Percentiles rank a stretch among this genome's conserved stretches.
These are phyloP conservation scores for Fragaria iinumae DNA, from an alignment of 306 rosid genomes.

Conservation along the genomic window DNA sequence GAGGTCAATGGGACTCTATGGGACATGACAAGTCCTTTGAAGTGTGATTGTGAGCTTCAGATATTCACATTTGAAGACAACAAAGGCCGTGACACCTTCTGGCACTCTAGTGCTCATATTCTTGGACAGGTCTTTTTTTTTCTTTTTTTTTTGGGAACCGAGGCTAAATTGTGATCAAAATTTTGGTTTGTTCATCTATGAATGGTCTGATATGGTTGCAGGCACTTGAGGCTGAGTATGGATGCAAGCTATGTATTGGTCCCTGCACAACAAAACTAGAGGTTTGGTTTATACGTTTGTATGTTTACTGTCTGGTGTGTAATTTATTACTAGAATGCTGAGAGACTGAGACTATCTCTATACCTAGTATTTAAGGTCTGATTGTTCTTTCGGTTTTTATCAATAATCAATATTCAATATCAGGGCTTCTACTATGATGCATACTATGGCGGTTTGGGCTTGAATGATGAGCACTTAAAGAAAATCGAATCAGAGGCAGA, in stretches of 20 bases:
- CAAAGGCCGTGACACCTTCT: constrained; percentile 81
- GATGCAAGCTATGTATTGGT: constrained; percentile 95
- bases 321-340: not conserved
- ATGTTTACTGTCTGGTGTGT: not conserved
- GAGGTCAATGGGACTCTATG: constrained; percentile 75
- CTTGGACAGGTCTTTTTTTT: constrained; percentile 47
- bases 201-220: constrained; percentile 21
- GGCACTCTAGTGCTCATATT: constrained; percentile 98
- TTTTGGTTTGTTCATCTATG: not conserved
- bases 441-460: too few relatives aligned
- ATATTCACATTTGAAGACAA: constrained; percentile 62
- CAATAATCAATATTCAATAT: constrained; percentile 22
- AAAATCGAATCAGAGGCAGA: too few relatives aligned
- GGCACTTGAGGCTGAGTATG: constrained; percentile 67
- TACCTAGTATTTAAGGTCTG: not conserved
- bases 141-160: not conserved
- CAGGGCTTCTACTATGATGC: constrained; percentile 28
- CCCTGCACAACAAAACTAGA: constrained; percentile 68
- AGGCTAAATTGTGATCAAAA: not conserved
- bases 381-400: not conserved
- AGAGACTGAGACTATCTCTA: not conserved
- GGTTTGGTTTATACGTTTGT: not conserved
- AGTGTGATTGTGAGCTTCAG: constrained; percentile 64
- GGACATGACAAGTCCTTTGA: constrained; percentile 85
- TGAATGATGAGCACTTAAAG: too few relatives aligned